Evolutionary conservation across 805 yeast genomes (phyloP).

Genomic region (Spathaspora boniae): DNA sequence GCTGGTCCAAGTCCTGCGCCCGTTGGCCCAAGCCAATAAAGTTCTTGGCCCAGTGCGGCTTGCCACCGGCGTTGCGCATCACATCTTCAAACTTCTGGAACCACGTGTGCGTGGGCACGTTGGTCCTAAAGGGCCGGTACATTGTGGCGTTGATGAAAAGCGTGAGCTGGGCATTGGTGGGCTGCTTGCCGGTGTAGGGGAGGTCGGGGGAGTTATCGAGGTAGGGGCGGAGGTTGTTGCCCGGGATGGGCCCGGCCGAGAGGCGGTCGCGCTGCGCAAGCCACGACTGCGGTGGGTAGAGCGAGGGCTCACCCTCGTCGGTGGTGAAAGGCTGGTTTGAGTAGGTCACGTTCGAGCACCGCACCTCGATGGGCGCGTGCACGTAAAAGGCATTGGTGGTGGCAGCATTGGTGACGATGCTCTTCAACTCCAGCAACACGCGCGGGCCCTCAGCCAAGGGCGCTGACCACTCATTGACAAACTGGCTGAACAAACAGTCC

Average conservation of each 20-base stretch:
- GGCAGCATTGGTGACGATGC: conserved; percentile 60
- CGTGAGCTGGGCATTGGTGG: conserved; percentile 72
- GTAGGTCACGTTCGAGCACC: conserved; percentile 83
- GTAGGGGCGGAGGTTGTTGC: conserved; percentile 77
- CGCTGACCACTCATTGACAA: conserved; percentile 96
- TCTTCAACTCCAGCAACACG: conserved; percentile 59
- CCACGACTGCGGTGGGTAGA: conserved; percentile 46
- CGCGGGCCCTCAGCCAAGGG: conserved; percentile 78
- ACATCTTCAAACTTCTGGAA: conserved; percentile 77
- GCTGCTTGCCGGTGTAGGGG: conserved; percentile 46
- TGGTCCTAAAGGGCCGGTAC: conserved; percentile 85
- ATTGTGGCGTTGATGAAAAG: conserved; percentile 89
- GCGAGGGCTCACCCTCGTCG: conserved; percentile 35
- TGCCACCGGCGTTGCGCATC: conserved; percentile 76
- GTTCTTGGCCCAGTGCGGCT: conserved; percentile 98
- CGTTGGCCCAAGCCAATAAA: conserved; percentile 59
- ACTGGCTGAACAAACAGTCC: conserved; percentile 94
- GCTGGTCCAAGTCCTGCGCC: conserved; percentile 37
- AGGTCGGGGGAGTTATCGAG: conserved; percentile 77
- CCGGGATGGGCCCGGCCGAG: conserved; percentile 77
- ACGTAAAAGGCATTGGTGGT: conserved; percentile 65
- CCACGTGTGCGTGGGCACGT: conserved; percentile 77
- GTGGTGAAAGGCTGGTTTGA: conserved; percentile 33
- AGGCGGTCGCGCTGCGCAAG: conserved; percentile 46
- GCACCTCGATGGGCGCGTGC: conserved; percentile 93